Conservation (phyloP, 306 rosid genomes). For the Malus sieversii region DNA sequence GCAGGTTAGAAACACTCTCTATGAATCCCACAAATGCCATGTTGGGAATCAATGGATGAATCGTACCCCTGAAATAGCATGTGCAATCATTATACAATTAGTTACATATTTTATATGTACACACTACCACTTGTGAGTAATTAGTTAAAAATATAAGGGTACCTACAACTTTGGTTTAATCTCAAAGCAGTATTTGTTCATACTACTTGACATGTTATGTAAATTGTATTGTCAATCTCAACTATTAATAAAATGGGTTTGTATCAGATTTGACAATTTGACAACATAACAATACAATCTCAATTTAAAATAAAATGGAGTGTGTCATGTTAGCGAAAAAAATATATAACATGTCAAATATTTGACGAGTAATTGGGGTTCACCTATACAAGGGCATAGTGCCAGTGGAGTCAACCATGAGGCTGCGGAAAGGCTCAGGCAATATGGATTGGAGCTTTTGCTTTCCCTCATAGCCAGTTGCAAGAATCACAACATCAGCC, state of each 20-base stretch:
- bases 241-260: no score
- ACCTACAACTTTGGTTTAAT: not conserved
- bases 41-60: conserved; percentile 56
- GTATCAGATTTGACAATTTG: not conserved
- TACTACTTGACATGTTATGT: no score
- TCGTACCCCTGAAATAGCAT: conserved; percentile 32
- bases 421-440: conserved; percentile 47
- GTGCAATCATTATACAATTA: not conserved
- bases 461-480: conserved; percentile 53
- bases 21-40: conserved; percentile 57
- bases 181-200: no score
- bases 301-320: no score
- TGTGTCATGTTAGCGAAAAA: not conserved
- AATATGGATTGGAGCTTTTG: conserved; percentile 39
- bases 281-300: not conserved
- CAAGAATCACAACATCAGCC: conserved; percentile 53
- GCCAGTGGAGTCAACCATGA: conserved; percentile 37
- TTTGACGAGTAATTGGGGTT: not conserved
- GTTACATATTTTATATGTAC: not conserved
- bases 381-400: conserved; percentile 49
- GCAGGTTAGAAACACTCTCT: conserved; percentile 60
- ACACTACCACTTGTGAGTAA: not conserved
- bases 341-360: not conserved
- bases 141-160: not conserved
- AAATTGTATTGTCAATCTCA: not conserved